Conservation (phyloP, 331 rosid genomes). For the Malus hybrid region DNA sequence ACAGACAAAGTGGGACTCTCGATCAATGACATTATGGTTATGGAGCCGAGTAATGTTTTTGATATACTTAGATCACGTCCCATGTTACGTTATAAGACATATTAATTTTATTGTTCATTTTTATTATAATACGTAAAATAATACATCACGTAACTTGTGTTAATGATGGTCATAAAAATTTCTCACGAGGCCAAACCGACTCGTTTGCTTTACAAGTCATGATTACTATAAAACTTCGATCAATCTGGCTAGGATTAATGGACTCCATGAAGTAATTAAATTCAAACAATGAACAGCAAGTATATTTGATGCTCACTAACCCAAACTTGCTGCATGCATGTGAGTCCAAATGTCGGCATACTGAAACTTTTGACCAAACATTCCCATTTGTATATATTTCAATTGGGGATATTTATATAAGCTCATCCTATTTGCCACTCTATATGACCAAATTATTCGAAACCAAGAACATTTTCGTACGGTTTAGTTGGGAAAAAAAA, state of each 20-base stretch:
- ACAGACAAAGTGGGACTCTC: slow-evolving; percentile 2
- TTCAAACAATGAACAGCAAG: neutral
- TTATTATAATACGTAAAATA: no score
- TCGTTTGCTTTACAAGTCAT: neutral
- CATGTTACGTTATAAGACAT: no score
- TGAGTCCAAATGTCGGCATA: slow-evolving; percentile 17
- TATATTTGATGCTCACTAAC: neutral
- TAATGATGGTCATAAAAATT: no score
- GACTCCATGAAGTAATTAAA: neutral
- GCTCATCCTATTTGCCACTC: neutral
- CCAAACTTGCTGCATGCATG: slow-evolving; percentile 13
- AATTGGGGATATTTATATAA: slow-evolving; percentile 10
- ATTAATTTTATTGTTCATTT: no score
- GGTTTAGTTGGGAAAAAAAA: neutral
- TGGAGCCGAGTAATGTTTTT: no score
- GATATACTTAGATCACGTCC: no score
- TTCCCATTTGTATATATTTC: slow-evolving; percentile 1
- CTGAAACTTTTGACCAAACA: slow-evolving; percentile 6
- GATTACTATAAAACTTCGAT: neutral
- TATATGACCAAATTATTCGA: neutral
- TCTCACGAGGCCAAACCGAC: neutral
- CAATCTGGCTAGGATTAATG: no score
- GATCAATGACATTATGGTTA: no score
- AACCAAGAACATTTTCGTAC: neutral
- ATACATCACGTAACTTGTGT: no score